Evolutionary conservation across 2,329 filamentous ascomycete species (phyloP), one percentile per base, ranked within the genome.

Genomic region (Alternaria angustiovoidea): DNA sequence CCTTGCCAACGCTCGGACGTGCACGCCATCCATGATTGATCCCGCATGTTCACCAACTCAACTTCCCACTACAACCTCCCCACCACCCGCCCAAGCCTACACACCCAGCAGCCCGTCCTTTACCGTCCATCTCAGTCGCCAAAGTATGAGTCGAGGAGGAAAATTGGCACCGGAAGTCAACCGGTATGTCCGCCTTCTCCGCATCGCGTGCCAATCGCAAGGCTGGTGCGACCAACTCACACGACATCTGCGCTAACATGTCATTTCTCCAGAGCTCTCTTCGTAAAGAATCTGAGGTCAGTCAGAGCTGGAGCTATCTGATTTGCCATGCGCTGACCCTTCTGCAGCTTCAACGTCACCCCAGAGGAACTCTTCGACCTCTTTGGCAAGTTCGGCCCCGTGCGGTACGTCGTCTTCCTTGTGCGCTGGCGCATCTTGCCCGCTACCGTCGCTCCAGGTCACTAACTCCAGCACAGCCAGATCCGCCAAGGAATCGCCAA

Each of bases 111-210:
- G 68, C 63, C 68, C 60, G 61, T 70, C 67, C 47, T 57, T 67
- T 54, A 59, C 42, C 59, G 54, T 60, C 64, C 52, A 62, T 55
- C 51, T 60, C 69, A 68, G 71, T 71, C 71, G 66, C 71, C 75
- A 76, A 93, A 91, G 89, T 89, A 96, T 96, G 93, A 96, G 90
- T 93, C 91, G 92, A 85, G 89, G 89, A 85, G 91, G 90, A 84
- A 98, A 97, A 89, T 91, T 98, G 87, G 94, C 94, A 85, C 94
- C 95, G 84, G 95, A 99, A 91, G 94, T 97, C 85, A 98, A 98
- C 87, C 91, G 93, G 93, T 96, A 85, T 79, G 90, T 85, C 62
- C 54, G 57, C 58, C 54, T 41, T 47, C 48, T 58, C 63, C 65
- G 60, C 61, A 54, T 57, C 58, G 57, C 65, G 62, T 64, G 51